Conservation (phyloP, 768 basidiomycete genomes). For the Tricholomella constricta region DNA sequence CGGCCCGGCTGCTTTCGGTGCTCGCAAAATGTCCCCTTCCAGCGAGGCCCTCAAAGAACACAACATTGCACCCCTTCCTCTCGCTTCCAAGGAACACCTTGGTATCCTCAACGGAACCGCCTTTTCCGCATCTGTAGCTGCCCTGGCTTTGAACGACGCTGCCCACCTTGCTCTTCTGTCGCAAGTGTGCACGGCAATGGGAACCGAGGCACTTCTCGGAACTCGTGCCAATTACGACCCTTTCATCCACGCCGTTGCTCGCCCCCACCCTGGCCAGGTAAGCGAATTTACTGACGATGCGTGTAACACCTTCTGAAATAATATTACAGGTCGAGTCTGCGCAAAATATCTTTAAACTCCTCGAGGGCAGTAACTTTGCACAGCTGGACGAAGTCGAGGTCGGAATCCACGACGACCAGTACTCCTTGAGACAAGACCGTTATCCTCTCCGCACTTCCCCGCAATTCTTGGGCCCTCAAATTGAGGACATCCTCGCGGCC, state of each 20-base stretch:
- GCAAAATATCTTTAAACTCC: slow-evolving; percentile 57
- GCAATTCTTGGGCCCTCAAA: slow-evolving; percentile 79
- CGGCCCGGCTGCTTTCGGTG: slow-evolving; percentile 49
- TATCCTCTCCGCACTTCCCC: slow-evolving; percentile 69
- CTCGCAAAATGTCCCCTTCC: slow-evolving; percentile 54
- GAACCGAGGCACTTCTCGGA: slow-evolving; percentile 74
- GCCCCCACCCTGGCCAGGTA: slow-evolving; percentile 81
- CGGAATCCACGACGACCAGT: slow-evolving; percentile 63
- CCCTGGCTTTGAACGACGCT: slow-evolving; percentile 72
- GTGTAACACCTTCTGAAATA: not conserved
- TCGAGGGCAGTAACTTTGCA: slow-evolving; percentile 64
- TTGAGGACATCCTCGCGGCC: slow-evolving; percentile 72
- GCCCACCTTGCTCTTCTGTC: slow-evolving; percentile 60
- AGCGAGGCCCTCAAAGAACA: slow-evolving; percentile 51
- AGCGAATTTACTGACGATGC: slow-evolving; percentile 6
- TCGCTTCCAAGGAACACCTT: slow-evolving; percentile 68
- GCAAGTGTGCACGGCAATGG: slow-evolving; percentile 78
- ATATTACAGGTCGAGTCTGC: slow-evolving; percentile 59
- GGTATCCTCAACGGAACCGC: slow-evolving; percentile 78
- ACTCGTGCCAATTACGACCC: slow-evolving; percentile 62
- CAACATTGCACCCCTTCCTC: slow-evolving; percentile 56
- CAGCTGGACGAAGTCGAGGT: slow-evolving; percentile 64
- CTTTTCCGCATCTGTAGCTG: slow-evolving; percentile 71
- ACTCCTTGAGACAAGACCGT: slow-evolving; percentile 74
- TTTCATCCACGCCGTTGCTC: slow-evolving; percentile 73